These are phyloP conservation scores for Madurella mycetomatis DNA, from an alignment of 2,329 filamentous ascomycete genomes.

Conservation along the genomic window DNA sequence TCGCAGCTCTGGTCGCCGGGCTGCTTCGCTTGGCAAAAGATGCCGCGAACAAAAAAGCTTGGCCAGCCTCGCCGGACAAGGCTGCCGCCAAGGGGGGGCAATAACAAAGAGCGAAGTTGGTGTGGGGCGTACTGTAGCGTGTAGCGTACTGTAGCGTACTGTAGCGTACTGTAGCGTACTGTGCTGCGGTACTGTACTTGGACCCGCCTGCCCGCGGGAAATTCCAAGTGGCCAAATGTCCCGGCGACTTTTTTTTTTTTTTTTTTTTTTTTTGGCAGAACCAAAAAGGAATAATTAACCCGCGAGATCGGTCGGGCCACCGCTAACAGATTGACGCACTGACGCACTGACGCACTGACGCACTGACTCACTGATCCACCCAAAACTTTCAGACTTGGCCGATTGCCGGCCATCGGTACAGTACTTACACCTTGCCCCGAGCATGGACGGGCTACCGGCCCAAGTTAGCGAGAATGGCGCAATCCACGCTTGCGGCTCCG, in stretches of 20 bases:
- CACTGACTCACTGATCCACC: constrained; percentile 3
- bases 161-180: too few relatives aligned
- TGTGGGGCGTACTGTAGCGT: neutral
- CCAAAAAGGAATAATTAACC: too few relatives aligned
- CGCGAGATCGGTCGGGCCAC: constrained; percentile 9
- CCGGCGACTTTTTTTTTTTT: neutral
- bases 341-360: constrained; percentile 1
- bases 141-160: too few relatives aligned
- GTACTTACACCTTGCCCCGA: neutral
- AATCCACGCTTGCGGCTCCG: constrained; percentile 26
- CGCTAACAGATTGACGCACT: neutral
- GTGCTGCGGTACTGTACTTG: too few relatives aligned
- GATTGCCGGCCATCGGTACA: constrained; percentile 22
- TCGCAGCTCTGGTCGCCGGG: constrained; percentile 12
- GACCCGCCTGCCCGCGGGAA: too few relatives aligned
- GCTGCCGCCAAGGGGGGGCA: constrained; percentile 13
- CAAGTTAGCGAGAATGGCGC: constrained; percentile 22
- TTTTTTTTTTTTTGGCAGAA: too few relatives aligned
- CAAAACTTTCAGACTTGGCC: constrained; percentile 12
- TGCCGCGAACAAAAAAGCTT: neutral
- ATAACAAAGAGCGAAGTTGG: neutral
- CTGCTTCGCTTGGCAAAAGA: constrained; percentile 1
- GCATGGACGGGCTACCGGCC: neutral
- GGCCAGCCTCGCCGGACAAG: constrained; percentile 19
- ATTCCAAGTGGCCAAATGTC: too few relatives aligned